phyloP scores from a whole-genome alignment of 345 rosid species.

The Citrus medica region DNA sequence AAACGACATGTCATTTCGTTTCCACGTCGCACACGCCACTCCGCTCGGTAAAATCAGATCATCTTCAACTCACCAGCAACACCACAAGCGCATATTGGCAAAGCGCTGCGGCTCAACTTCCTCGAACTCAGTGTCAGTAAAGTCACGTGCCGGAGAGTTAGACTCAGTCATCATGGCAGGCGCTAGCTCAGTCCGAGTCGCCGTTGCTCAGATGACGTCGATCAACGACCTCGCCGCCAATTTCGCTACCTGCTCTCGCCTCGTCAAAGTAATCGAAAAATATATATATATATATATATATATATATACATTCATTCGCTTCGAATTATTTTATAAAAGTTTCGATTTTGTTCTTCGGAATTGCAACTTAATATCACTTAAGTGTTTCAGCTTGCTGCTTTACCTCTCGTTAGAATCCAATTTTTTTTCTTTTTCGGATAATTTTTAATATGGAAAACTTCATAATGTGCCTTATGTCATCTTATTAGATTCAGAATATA shows the following conservation, averaged over 20 bases:
- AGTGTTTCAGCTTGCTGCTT: background rate
- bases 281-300: too few species aligned
- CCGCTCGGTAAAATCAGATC: background rate
- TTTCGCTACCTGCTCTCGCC: conserved; percentile 85
- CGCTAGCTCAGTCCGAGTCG: conserved; percentile 63
- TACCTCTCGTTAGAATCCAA: background rate
- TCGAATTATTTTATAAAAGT: background rate
- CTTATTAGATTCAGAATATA: background rate
- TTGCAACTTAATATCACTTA: background rate
- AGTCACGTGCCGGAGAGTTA: conserved; percentile 19
- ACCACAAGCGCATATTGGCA: background rate
- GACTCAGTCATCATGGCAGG: conserved; percentile 42
- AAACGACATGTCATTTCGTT: conserved; percentile 8
- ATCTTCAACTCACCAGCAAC: background rate
- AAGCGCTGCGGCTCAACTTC: background rate
- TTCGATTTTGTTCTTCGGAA: background rate
- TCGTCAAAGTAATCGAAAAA: conserved; percentile 48
- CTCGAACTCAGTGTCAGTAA: conserved; percentile 5
- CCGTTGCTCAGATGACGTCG: conserved; percentile 97
- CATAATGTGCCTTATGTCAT: background rate
- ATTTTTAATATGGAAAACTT: background rate
- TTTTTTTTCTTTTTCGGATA: too few species aligned
- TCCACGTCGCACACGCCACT: background rate
- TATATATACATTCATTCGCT: background rate
- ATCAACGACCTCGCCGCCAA: conserved; percentile 77